Evolutionary conservation across 495 filamentous ascomycete genomes (phyloP).

Genomic region (Rhizodiscina lignyota): DNA sequence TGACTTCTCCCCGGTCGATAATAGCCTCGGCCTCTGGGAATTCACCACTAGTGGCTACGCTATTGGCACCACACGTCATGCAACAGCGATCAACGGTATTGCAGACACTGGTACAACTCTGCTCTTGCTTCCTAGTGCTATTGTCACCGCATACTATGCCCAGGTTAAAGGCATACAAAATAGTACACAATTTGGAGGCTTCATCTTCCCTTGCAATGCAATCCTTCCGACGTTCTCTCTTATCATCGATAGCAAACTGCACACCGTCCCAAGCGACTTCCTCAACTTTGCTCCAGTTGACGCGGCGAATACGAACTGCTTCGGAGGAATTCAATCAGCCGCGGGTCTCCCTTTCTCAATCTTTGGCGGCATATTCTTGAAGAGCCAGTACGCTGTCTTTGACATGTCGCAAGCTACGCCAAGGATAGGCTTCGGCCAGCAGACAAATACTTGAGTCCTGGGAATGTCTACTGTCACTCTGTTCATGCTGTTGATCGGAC

Average conservation of each 20-base stretch:
- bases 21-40: constrained; percentile 49
- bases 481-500: too few relatives aligned
- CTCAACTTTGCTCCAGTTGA: constrained; percentile 28
- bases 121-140: constrained; percentile 36
- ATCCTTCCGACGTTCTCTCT: constrained; percentile 46
- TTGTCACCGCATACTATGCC: constrained; percentile 49
- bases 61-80: constrained; percentile 28
- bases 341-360: constrained; percentile 48
- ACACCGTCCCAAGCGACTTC: constrained; percentile 37
- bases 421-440: constrained; percentile 1
- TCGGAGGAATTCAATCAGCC: constrained; percentile 28
- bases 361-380: constrained; percentile 64
- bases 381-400: constrained; percentile 65
- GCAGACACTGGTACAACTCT: constrained; percentile 60
- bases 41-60: constrained; percentile 48
- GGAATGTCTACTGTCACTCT: too few relatives aligned
- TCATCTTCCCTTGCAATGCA: constrained; percentile 46
- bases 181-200: constrained; percentile 37
- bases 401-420: constrained; percentile 27
- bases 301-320: constrained; percentile 13
- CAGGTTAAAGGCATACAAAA: constrained; percentile 34
- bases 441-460: too few relatives aligned
- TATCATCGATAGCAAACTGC: constrained; percentile 29
- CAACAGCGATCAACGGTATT: constrained; percentile 30
- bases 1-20: constrained; percentile 42